A percentile compares a stretch with the other conserved stretches of the same genome.
phyloP scores from a whole-genome alignment of 1,139 yeast genomes.

The Arxiozyma slooffiae region DNA sequence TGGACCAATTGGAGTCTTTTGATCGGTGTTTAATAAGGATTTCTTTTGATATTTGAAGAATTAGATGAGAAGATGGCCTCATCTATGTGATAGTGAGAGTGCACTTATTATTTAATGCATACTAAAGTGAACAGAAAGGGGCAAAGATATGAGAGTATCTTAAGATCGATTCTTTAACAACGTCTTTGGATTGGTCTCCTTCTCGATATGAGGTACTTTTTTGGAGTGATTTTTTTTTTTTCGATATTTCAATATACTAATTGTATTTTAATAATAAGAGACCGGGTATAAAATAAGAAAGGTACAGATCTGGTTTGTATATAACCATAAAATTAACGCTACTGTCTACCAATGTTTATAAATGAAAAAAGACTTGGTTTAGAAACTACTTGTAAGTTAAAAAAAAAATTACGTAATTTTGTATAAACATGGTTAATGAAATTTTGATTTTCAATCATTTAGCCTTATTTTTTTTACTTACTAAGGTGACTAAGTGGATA shows the following conservation, averaged over 20 bases:
- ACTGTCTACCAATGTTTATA: not conserved
- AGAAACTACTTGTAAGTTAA: too few relatives aligned
- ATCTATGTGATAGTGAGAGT: conserved; percentile 56
- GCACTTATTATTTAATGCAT: conserved; percentile 73
- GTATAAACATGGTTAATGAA: not conserved
- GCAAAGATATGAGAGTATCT: too few relatives aligned
- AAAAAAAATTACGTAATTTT: not conserved
- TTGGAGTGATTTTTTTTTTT: too few relatives aligned
- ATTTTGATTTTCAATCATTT: not conserved
- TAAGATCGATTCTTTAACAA: too few relatives aligned
- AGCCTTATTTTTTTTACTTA: not conserved
- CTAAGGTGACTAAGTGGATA: too few relatives aligned
- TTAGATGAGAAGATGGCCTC: conserved; percentile 70
- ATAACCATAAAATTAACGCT: not conserved
- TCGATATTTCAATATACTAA: too few relatives aligned
- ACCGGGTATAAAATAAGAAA: too few relatives aligned
- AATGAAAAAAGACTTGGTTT: not conserved
- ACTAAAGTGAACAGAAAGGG: not conserved
- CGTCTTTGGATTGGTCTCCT: too few relatives aligned
- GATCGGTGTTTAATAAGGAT: conserved; percentile 43
- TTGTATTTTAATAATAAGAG: too few relatives aligned
- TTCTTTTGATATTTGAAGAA: conserved; percentile 79
- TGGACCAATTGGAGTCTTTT: conserved; percentile 36
- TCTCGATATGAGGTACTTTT: too few relatives aligned
- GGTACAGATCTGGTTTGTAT: not conserved